Base-by-base conservation (phyloP, 2,329 filamentous ascomycete species). In the Fusarium piperis region DNA sequence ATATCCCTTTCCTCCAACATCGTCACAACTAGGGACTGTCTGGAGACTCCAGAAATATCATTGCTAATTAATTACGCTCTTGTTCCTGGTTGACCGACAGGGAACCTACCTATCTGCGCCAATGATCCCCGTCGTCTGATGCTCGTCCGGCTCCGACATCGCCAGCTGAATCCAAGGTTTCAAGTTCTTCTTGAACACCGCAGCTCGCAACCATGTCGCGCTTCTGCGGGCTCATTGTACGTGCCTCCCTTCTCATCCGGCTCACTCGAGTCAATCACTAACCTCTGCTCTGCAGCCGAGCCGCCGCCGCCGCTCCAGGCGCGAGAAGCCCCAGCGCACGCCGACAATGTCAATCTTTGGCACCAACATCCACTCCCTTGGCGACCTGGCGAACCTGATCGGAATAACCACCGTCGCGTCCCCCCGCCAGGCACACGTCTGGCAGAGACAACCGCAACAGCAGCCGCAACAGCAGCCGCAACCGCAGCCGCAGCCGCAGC, bases 261-360 rank as follows among this genome's bases (percentile, higher is more conserved):
- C 11, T 46, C 20, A 28, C 10, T 41, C 32, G 59, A 60, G 35
- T 35, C 36, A 28, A 41, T 48, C 23, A 52, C 73, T 75, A 23
- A 75, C 56, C 23, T 60, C 62, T 44, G 23, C 23, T 60, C 12
- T 18, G 46, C 55, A 70, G 71, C 66, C 70, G 57, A 70, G 65
- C 36, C 61, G 52, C 35, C 61, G 52, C 35, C 61, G 52, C 18
- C 63, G 59, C 32, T 57, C 48, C 57, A 68, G 59, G 39, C 59
- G 53, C 39, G 69, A 76, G 28, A 71, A 73, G 39, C 80, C 76
- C 48, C 71, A 74, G 46, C 82, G 81, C 28, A 67, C 75, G 46
- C 79, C 77, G 23, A 83, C 82, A 36, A 78, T 83, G 72, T 83
- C 82, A 60, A 79, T 84, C 62, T 82, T 83, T 59, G 81, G 78